phyloP scores from a whole-genome alignment of 192 early-diverging fungal genomes.

The Podila epicladia region DNA sequence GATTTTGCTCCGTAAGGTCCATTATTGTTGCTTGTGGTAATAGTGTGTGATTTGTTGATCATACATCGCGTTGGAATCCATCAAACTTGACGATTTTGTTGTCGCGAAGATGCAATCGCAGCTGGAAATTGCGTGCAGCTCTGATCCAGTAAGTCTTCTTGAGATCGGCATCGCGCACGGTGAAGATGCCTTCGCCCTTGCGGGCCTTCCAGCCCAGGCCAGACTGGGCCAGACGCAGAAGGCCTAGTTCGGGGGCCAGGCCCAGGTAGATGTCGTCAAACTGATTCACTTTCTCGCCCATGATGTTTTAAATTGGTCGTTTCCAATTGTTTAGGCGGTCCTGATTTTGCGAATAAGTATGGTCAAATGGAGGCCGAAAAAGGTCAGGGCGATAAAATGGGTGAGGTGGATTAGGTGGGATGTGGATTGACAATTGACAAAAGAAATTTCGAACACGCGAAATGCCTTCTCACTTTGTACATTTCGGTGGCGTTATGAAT shows the following conservation, averaged over 20 bases:
- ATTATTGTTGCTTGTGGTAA: background rate
- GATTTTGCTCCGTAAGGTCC: background rate
- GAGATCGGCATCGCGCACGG: conserved; percentile 72
- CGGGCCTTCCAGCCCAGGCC: conserved; percentile 84
- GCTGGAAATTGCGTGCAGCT: conserved; percentile 86
- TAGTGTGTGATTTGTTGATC: background rate
- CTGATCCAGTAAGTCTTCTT: conserved; percentile 81
- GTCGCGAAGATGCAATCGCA: conserved; percentile 80
- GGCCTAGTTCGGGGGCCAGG: conserved; percentile 52
- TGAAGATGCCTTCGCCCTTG: conserved; percentile 60
- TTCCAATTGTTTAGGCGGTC: background rate
- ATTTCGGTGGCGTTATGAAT: too few relatives aligned
- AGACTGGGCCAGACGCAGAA: conserved; percentile 59
- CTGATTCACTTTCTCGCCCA: conserved; percentile 57
- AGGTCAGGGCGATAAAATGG: too few relatives aligned
- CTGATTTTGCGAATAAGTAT: background rate
- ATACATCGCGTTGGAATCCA: conserved; percentile 83
- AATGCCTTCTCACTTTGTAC: too few relatives aligned
- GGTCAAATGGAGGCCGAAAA: too few relatives aligned
- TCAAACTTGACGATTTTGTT: conserved; percentile 87
- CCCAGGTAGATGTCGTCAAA: conserved; percentile 65
- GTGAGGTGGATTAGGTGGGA: too few relatives aligned
- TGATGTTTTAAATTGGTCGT: conserved; percentile 6
- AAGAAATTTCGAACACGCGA: too few relatives aligned
- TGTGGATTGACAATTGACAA: too few relatives aligned